Percentiles rank a stretch among this genome's conserved stretches.
Conservation (phyloP, 2,329 filamentous ascomycete genomes). For the Domatiomyces globalis region DNA sequence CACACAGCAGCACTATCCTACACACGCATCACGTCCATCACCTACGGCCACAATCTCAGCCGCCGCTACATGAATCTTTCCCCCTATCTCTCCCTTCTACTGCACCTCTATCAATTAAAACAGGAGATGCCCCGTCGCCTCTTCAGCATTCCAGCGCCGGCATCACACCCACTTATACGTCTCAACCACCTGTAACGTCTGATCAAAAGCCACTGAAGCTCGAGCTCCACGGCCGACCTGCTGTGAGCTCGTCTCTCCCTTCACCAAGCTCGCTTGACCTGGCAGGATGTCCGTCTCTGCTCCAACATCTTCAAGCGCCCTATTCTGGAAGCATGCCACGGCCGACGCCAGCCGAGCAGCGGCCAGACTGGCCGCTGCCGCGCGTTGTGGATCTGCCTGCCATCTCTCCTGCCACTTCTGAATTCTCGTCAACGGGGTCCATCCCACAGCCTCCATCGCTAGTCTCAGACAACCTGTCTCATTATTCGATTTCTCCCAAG, state of each 20-base stretch:
- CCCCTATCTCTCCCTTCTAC: neutral
- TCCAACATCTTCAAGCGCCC: neutral
- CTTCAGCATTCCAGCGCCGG: neutral
- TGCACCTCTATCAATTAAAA: neutral
- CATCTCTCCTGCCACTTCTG: constrained; percentile 50
- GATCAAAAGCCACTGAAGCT: neutral
- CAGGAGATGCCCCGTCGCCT: neutral
- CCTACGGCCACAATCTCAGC: neutral
- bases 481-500: constrained; percentile 46
- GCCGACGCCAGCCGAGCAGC: neutral
- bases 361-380: constrained; percentile 3
- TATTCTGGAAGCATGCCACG: neutral
- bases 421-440: constrained; percentile 43
- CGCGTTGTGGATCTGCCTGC: constrained; percentile 41
- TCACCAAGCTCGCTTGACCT: neutral
- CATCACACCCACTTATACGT: neutral
- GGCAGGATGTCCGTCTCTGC: neutral
- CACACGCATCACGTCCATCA: neutral
- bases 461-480: constrained; percentile 54
- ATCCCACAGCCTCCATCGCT: constrained; percentile 52
- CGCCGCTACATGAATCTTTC: neutral
- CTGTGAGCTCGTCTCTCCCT: neutral
- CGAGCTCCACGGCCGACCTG: neutral
- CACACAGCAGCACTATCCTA: neutral
- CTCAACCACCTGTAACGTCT: neutral